Conservation (phyloP, 2,329 filamentous ascomycete genomes). For the Thermoascus crustaceus region DNA sequence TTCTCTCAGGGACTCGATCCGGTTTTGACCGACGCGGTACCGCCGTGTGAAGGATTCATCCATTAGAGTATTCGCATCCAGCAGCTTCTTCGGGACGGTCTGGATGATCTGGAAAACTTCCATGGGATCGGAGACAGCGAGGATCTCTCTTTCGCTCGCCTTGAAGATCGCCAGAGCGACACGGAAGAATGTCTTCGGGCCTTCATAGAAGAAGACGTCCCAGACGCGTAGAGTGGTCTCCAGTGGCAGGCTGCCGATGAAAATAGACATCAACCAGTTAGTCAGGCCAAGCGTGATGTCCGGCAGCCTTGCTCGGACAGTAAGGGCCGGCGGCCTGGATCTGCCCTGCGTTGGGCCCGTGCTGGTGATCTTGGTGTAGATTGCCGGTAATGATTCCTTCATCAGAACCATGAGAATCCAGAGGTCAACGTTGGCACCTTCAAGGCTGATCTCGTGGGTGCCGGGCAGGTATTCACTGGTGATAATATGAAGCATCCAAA, state of each 20-base stretch:
- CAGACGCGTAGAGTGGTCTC: slow-evolving; percentile 88
- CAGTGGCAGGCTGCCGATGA: slow-evolving; percentile 84
- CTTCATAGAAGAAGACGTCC: slow-evolving; percentile 95
- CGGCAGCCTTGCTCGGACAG: slow-evolving; percentile 53
- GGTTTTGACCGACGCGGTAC: slow-evolving; percentile 72
- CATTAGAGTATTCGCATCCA: slow-evolving; percentile 75
- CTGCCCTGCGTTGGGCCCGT: slow-evolving; percentile 43
- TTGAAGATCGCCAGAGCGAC: slow-evolving; percentile 90
- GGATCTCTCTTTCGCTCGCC: slow-evolving; percentile 71
- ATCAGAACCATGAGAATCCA: slow-evolving; percentile 85
- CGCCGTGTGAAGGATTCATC: slow-evolving; percentile 74
- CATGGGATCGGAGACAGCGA: slow-evolving; percentile 74
- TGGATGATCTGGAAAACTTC: slow-evolving; percentile 95
- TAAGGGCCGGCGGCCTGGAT: slow-evolving; percentile 35
- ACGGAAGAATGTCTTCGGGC: slow-evolving; percentile 85
- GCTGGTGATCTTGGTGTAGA: slow-evolving; percentile 82
- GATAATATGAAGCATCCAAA: slow-evolving; percentile 89
- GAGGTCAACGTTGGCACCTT: slow-evolving; percentile 87
- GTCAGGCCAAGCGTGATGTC: slow-evolving; percentile 90
- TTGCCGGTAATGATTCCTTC: slow-evolving; percentile 68
- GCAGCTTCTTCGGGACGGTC: slow-evolving; percentile 66
- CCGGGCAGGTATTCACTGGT: slow-evolving; percentile 81
- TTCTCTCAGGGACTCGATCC: slow-evolving; percentile 66
- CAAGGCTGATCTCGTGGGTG: slow-evolving; percentile 82
- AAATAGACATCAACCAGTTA: slow-evolving; percentile 97